phyloP scores from a whole-genome alignment of 352 stramenopile genomes.

The Phytophthora palmivora region DNA sequence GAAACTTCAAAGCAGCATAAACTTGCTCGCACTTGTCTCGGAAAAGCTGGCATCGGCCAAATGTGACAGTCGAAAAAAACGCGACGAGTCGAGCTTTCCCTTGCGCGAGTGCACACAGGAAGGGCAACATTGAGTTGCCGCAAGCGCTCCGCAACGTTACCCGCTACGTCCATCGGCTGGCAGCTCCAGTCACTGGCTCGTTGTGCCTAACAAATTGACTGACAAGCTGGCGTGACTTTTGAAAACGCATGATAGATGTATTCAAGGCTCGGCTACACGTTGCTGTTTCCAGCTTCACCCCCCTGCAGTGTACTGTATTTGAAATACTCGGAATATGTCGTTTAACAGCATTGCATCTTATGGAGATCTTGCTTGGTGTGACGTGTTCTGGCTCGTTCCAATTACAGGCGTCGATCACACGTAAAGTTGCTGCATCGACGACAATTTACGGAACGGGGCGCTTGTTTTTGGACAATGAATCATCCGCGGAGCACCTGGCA shows the following conservation, averaged over 20 bases:
- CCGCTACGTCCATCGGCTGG: too few relatives aligned
- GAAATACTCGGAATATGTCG: too few relatives aligned
- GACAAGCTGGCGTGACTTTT: too few relatives aligned
- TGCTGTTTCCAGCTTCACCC: too few relatives aligned
- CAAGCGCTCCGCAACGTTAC: not conserved
- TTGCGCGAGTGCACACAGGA: conserved; percentile 5
- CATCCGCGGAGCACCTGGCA: conserved; percentile 2
- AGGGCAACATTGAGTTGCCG: conserved; percentile 22
- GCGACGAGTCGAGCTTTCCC: conserved; percentile 28
- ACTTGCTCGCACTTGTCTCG: conserved; percentile 5
- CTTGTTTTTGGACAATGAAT: conserved; percentile 21
- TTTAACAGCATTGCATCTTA: too few relatives aligned
- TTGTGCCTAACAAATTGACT: too few relatives aligned
- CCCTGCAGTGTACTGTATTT: too few relatives aligned
- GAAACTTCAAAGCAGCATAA: conserved; percentile 24
- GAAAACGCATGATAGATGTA: too few relatives aligned
- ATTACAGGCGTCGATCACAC: not conserved
- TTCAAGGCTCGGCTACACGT: too few relatives aligned
- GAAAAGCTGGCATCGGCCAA: conserved; percentile 1
- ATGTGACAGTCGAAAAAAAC: conserved; percentile 34
- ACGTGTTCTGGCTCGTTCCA: conserved; percentile 9
- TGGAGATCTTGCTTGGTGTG: not conserved
- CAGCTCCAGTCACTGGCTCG: too few relatives aligned
- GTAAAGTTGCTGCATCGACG: conserved; percentile 22
- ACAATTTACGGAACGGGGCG: conserved; percentile 16